Percentiles rank a stretch among this genome's conserved stretches.
Evolutionary conservation across 2,329 filamentous ascomycete genomes (phyloP).

Genomic region (Penicillium sumatraense): DNA sequence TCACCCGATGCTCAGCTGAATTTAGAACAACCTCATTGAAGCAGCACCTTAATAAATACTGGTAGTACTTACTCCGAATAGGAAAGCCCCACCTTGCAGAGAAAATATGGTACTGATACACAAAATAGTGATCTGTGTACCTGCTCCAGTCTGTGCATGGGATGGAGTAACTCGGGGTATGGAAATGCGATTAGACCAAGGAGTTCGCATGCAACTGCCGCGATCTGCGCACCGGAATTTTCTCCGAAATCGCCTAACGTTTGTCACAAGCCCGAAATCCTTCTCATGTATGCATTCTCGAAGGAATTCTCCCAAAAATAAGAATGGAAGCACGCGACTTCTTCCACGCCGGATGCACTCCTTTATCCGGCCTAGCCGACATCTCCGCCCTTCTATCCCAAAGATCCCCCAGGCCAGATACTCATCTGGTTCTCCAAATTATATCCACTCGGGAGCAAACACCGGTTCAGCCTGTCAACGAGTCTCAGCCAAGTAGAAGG

Average conservation of each 20-base stretch:
- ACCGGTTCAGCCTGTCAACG: slow-evolving; percentile 11
- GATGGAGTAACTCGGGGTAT: too few relatives aligned
- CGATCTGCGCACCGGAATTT: neutral
- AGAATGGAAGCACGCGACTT: neutral
- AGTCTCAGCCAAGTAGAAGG: neutral
- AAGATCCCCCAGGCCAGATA: neutral
- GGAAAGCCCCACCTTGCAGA: too few relatives aligned
- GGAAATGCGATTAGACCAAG: neutral
- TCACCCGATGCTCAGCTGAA: too few relatives aligned
- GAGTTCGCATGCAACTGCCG: neutral
- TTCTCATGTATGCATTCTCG: neutral
- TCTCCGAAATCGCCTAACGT: neutral
- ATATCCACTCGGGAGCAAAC: neutral
- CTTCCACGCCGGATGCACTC: neutral
- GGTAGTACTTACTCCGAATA: too few relatives aligned
- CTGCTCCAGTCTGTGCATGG: too few relatives aligned
- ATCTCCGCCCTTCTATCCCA: neutral
- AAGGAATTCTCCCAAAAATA: neutral
- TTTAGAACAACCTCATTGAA: too few relatives aligned
- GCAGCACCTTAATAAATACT: too few relatives aligned
- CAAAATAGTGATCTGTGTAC: too few relatives aligned
- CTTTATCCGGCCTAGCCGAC: neutral
- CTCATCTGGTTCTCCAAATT: slow-evolving; percentile 1
- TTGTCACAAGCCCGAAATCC: neutral
- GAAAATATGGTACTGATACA: too few relatives aligned